Evolutionary conservation across 1,139 yeast species (phyloP), one percentile per base, ranked within the genome.

Genomic region (Kurtzmaniella quercitrusa): DNA sequence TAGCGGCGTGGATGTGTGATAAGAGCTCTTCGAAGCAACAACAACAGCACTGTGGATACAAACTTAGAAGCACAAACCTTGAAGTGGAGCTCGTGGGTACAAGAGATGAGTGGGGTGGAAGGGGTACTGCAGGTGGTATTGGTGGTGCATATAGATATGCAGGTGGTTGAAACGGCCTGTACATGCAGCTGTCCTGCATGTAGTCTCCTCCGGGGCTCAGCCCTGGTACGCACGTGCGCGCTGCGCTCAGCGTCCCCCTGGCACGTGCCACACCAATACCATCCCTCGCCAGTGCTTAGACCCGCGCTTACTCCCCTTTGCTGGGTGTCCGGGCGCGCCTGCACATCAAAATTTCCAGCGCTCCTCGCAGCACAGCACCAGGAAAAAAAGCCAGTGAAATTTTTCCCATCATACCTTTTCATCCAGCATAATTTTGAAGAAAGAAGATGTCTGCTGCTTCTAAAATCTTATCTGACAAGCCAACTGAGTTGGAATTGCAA

Each of bases 401-500:
- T 36, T 36, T 36, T 36, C 38, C 38, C 38, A 14, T 31, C 18
- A n/a, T 24, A 36, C 23, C 38, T 23, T 40, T 39, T 29, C 36
- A 27, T 8, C 36, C 15, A 19, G 27, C 29, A 19, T 37, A 37
- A 15, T 8, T 25, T 25, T 34, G 39, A 19, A 19, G 15, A 36
- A 36, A 19, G 38, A 82, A 60, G 63, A 90, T 90, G 97, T 89
- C 96, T 76, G 94, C 95, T 70, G 88, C 89, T 75, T 81, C 88
- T 75, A 93, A 94, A 85, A 84, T 93, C 77, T 84, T 90, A 75
- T 79, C 86, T 65, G 83, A 83, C 70, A 83, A 83, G 70, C 98
- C 98, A 79, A 73, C 93, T 72, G 98, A 93, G 80, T 89, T 93
- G 78, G 99, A 93, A 82, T 89, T 93, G 77, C 95, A 93, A 82